Base-by-base conservation (phyloP, 1,139 yeast genomes). In the Pichia sp. region DNA sequence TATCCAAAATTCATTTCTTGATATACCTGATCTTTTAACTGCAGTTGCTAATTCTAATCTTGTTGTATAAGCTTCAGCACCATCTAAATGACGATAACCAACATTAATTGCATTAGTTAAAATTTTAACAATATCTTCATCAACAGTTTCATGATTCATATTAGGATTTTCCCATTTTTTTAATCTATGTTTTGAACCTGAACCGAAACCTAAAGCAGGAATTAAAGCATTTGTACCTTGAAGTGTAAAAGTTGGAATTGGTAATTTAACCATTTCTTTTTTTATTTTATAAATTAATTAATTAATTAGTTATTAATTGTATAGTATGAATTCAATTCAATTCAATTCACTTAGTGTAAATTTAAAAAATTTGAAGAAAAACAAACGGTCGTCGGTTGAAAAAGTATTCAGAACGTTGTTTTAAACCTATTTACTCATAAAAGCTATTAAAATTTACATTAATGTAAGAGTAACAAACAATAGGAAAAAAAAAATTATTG, bases 121-220 rank as follows among this genome's bases (percentile, higher is more conserved):
- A 48, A 72, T 73, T 30, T 74, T 72, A 6, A 74, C 77, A 43
- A 69, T 59, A 3, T 66, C 66, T 31, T 65, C 65, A 37, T 66
- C 67, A n/a, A 58, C 53, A 25, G 59, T 53, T 28, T 57, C 60
- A 10, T 50, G 50, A 37, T 45, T 44, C 33, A 66, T 49, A 47
- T 62, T 44, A 51, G 70, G 55, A 56, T 61, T 49, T 56, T 64
- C 55, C 65, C 63, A 65, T 53, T 73, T 71, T 54, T 74, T 75
- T 46, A 68, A 59, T 58, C 77, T 76, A 79, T 84, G 81, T 56
- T 77, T 78, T 46, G 86, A 79, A 10, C 86, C 86, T 11, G 82
- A 70, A 4, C 86, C 86, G 45, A 54, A 62, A 42, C 38, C 71
- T 67, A 70, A 53, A 2, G 70, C 68, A 10, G 73, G 72, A 39